These are phyloP conservation scores for Didymella arachidicola DNA, from an alignment of 2,329 filamentous ascomycete genomes.

Conservation along the genomic window DNA sequence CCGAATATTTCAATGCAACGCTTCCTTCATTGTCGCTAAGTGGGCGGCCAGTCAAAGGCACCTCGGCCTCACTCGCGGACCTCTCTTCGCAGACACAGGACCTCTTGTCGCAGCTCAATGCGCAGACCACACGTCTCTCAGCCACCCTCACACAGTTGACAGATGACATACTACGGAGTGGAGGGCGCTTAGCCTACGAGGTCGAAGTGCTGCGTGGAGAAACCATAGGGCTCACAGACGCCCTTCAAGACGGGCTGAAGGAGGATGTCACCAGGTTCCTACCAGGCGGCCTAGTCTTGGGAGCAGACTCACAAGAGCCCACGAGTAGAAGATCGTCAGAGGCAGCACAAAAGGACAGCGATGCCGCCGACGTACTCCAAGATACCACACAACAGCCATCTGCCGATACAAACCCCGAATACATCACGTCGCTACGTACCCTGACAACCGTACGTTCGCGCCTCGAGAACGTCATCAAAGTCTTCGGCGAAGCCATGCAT, in stretches of 20 bases:
- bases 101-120: constrained; percentile 85
- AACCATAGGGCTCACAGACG: constrained; percentile 79
- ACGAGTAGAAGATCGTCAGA: constrained; percentile 5
- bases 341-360: background rate
- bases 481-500: constrained; percentile 94
- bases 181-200: constrained; percentile 88
- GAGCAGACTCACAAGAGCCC: constrained; percentile 13
- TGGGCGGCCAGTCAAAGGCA: constrained; percentile 51
- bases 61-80: constrained; percentile 71
- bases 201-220: constrained; percentile 93
- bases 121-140: constrained; percentile 84
- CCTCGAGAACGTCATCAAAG: constrained; percentile 88
- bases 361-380: constrained; percentile 2
- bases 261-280: constrained; percentile 78
- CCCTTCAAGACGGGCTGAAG: constrained; percentile 74
- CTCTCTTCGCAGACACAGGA: constrained; percentile 82
- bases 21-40: constrained; percentile 72
- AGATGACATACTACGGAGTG: constrained; percentile 91
- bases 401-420: constrained; percentile 48
- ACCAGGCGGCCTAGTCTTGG: constrained; percentile 54
- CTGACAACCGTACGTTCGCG: constrained; percentile 81
- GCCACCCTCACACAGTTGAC: constrained; percentile 85
- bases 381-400: background rate
- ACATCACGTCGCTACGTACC: constrained; percentile 80
- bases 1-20: constrained; percentile 81